Conservation (phyloP, 371 early-diverging fungal genomes). For the Rhizopus sp. region DNA sequence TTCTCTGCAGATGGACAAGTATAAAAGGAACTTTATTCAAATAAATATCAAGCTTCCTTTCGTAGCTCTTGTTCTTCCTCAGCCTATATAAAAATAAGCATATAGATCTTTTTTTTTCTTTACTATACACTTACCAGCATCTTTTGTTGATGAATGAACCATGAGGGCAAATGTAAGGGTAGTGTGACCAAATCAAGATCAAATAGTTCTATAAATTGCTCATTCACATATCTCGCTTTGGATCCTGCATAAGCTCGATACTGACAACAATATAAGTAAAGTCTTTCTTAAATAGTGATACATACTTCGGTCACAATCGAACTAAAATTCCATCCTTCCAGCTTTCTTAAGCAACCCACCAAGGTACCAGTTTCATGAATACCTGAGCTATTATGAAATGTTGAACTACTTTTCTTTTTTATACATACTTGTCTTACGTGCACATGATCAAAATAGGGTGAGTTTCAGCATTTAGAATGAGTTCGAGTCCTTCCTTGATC, state of each 20-base stretch:
- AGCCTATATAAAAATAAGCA: conserved; percentile 14
- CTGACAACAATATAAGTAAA: conserved; percentile 30
- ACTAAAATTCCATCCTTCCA: conserved; percentile 96
- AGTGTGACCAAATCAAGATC: conserved; percentile 89
- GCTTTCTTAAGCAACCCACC: conserved; percentile 90
- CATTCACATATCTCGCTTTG: conserved; percentile 84
- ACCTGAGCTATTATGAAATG: conserved; percentile 57
- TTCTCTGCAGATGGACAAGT: conserved; percentile 57
- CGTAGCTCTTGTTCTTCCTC: conserved; percentile 18
- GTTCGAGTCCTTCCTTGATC: conserved; percentile 90
- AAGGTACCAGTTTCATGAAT: conserved; percentile 79
- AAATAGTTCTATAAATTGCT: conserved; percentile 95
- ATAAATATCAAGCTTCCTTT: not conserved
- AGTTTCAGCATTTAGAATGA: conserved; percentile 71
- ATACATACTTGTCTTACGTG: conserved; percentile 58
- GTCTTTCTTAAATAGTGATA: conserved; percentile 54
- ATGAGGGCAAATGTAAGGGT: conserved; percentile 72
- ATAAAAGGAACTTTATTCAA: conserved; percentile 13
- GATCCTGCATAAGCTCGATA: conserved; percentile 90
- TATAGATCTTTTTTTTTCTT: not conserved
- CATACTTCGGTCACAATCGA: conserved; percentile 88
- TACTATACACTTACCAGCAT: conserved; percentile 18
- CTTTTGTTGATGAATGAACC: conserved; percentile 74
- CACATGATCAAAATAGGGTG: conserved; percentile 92
- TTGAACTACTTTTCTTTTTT: not conserved